These are phyloP conservation scores for Lactarius sp. DNA, from an alignment of 768 basidiomycete genomes.

Conservation along the genomic window DNA sequence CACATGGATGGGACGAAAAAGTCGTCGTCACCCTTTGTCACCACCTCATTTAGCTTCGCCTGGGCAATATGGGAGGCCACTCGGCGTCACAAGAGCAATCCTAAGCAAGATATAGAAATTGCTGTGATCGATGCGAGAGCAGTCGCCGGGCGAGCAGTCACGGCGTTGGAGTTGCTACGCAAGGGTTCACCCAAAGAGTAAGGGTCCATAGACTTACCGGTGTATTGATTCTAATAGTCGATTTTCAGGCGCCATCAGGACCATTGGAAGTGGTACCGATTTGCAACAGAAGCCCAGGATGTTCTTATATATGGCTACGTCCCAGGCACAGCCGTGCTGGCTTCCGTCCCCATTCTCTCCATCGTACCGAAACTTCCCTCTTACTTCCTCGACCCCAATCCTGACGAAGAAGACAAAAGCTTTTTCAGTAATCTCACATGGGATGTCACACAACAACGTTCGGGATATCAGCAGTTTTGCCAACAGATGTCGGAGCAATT, in stretches of 20 bases:
- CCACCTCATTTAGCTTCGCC: constrained; percentile 73
- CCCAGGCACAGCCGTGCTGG: constrained; percentile 57
- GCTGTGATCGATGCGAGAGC: constrained; percentile 70
- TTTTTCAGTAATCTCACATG: constrained; percentile 42
- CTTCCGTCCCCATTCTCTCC: constrained; percentile 63
- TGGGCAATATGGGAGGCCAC: constrained; percentile 84
- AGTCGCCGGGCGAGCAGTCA: constrained; percentile 52
- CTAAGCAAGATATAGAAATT: constrained; percentile 75
- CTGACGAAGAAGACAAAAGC: constrained; percentile 32
- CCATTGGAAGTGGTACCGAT: constrained; percentile 74
- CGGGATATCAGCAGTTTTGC: constrained; percentile 66
- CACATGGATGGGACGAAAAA: constrained; percentile 81
- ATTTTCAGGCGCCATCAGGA: constrained; percentile 48
- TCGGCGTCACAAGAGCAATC: constrained; percentile 61
- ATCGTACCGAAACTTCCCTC: constrained; percentile 66
- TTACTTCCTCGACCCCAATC: constrained; percentile 50
- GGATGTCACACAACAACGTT: constrained; percentile 56
- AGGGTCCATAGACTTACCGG: constrained; percentile 27
- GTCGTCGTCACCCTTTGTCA: constrained; percentile 61
- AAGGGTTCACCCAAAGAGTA: constrained; percentile 52
- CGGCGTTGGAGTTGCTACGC: constrained; percentile 59
- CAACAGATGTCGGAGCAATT: constrained; percentile 62
- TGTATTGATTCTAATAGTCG: constrained; percentile 16
- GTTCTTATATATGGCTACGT: constrained; percentile 69
- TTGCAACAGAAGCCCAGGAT: constrained; percentile 69